Evolutionary conservation across 2,329 filamentous ascomycete genomes (phyloP), one percentile per base, ranked within the genome.

Genomic region (Myotisia sp.): DNA sequence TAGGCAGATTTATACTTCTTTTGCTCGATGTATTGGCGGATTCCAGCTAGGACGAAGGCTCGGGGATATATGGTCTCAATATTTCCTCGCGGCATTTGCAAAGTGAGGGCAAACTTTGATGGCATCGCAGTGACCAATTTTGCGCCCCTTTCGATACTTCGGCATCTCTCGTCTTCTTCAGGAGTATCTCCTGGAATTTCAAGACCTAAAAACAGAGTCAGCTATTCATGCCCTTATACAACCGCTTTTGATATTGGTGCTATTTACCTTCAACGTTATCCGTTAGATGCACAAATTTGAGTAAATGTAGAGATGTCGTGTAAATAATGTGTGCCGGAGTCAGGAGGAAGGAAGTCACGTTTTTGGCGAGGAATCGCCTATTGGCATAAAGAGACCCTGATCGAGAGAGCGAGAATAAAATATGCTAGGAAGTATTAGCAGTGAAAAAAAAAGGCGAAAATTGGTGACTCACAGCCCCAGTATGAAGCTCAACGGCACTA

Each of bases 61-160:
- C 90, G 72, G 10, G 90, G 90, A 50, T 78, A 95, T 32, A 95
- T 86, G 0, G 87, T 95, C 58, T 98, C 90, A 2, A 95, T 62
- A 46, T 98, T 98, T 13, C 90, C 90, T 48, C 90, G 71, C 1
- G 90, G 90, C 82, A 94, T 94, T 54, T 98, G 90, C 3, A 98
- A 64, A 1, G 92, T 73, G 6, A 98, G 65, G 34, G 76, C 80
- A 59, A 92, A 90, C 26, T 75, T 79, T 3, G 83, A 82, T 2
- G 90, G 87, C 56, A 93, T 86, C 18, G 85, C 84, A 1, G 83
- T 90, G 14, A 98, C 76, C 9, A 98, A 68, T 31, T 75, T 76
- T 3, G 81, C 84, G 10, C 90, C 90, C 43, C 90, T 75, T 56
- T 98, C 90, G 37, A 98, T 80, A 46, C 75, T 92, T 44, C 90